Evolutionary conservation across 2,329 filamentous ascomycete genomes (phyloP), one percentile per base, ranked within the genome.

Genomic region (Sphaerulina vaccinii): DNA sequence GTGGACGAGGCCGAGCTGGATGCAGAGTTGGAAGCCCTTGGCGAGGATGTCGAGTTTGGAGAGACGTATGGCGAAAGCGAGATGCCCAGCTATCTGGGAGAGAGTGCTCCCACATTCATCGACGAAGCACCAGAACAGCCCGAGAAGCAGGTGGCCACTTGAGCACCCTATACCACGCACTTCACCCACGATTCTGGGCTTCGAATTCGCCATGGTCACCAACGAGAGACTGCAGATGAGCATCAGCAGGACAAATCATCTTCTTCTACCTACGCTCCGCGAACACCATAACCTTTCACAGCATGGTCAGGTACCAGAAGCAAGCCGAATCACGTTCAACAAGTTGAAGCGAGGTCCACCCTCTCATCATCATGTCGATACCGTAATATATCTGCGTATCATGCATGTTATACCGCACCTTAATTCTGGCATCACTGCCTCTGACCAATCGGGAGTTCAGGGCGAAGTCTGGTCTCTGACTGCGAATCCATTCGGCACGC

Each of bases 1-100:
- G 90, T 99, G 18, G 92, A 97, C 70, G 93, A 99, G 81, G 84
- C 87, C 1, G 93, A 99, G 75, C 73, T 99, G 55, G 93, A 99
- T 75, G 93, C 93, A 3, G 93, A 99, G 78, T 74, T 99, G 45
- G 93, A 99, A 76, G 91, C 93, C 5, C 73, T 99, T 29, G 92
- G 92, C 1, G 87, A 96, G 64, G 93, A 99, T 74, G 86, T 90
- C n/a, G 88, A 96, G 73, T 79, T 95, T 62, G 91, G 95, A 68
- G 75, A 87, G 59, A 81, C 78, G 9, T 69, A 73, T 24, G 77
- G 78, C 23, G 83, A 81, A 41, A 78, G 77, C 29, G 65, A 61
- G 47, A 70, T 95, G 61, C 93, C 93, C 0, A 85, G 86, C 44
- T 99, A 95, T 71, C 77, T 99, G 78, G 82, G 90, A 67, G 93